Percentiles rank a stretch among this genome's conserved stretches.
These are phyloP conservation scores for Scenedesmus sp. DNA, from an alignment of 163 green algal genomes.

Conservation along the genomic window DNA sequence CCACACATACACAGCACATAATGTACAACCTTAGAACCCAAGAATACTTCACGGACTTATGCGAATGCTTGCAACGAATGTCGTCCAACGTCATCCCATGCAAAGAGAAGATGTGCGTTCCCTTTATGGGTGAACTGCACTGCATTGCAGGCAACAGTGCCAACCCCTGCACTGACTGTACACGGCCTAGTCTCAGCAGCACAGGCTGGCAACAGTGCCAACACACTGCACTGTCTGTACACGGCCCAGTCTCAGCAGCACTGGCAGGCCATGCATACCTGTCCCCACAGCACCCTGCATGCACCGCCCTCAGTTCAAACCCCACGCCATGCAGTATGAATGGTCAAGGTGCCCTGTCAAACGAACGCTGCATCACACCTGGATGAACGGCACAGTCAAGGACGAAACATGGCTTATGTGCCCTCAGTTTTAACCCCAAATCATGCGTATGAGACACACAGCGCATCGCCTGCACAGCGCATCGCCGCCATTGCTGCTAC, in stretches of 20 bases:
- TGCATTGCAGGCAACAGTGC: neutral
- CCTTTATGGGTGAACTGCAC: neutral
- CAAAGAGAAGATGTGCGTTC: neutral
- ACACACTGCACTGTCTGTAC: too few species aligned
- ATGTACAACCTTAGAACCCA: neutral
- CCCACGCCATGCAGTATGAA: neutral
- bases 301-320: neutral
- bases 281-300: neutral
- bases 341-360: neutral
- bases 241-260: neutral
- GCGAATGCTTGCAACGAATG: neutral
- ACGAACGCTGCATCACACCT: neutral
- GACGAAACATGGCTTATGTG: neutral
- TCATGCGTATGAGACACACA: neutral
- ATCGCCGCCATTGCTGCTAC: neutral
- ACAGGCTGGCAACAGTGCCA: neutral
- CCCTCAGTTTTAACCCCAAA: neutral
- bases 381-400: neutral
- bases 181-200: neutral
- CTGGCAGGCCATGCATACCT: neutral
- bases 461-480: neutral
- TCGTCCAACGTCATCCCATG: neutral
- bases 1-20: conserved; percentile 8
- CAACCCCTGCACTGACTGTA: neutral
- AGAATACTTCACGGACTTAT: neutral